Evolutionary conservation across 441 rosid species (phyloP).

Genomic region (Oxalis stricta): DNA sequence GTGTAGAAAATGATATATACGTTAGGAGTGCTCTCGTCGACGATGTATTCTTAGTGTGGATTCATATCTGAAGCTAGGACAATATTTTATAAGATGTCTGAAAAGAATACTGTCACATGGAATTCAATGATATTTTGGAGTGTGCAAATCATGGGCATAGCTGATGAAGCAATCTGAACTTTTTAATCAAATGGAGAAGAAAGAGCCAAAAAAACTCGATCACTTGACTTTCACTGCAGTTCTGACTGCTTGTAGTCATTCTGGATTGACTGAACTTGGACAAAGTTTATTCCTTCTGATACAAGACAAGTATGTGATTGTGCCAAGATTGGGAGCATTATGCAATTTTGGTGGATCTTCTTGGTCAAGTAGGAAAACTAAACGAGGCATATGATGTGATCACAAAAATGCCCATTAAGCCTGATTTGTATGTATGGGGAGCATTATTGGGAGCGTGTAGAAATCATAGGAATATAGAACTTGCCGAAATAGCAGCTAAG

Average conservation of each 20-base stretch:
- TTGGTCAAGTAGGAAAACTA: constrained; percentile 63
- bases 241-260: constrained; percentile 75
- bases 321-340: constrained; percentile 71
- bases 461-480: constrained; percentile 46
- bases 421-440: constrained; percentile 83
- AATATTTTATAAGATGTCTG: constrained; percentile 34
- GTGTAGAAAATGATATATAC: constrained; percentile 41
- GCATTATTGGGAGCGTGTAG: constrained; percentile 79
- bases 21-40: constrained; percentile 62
- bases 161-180: constrained; percentile 49
- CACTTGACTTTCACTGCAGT: constrained; percentile 70
- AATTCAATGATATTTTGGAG: constrained; percentile 80
- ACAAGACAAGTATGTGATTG: constrained; percentile 46
- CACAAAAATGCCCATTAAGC: constrained; percentile 42
- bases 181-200: constrained; percentile 46
- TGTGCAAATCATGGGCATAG: constrained; percentile 67
- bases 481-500: constrained; percentile 48
- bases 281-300: constrained; percentile 40
- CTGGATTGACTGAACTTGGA: constrained; percentile 53
- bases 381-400: constrained; percentile 44
- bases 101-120: constrained; percentile 54
- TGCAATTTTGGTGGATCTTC: constrained; percentile 73
- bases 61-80: constrained; percentile 38
- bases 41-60: constrained; percentile 66
- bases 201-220: constrained; percentile 34